A percentile compares a stretch with the other conserved stretches of the same genome.
Evolutionary conservation across 2,329 filamentous ascomycete species (phyloP).

Genomic region (Sporothrix pallida): DNA sequence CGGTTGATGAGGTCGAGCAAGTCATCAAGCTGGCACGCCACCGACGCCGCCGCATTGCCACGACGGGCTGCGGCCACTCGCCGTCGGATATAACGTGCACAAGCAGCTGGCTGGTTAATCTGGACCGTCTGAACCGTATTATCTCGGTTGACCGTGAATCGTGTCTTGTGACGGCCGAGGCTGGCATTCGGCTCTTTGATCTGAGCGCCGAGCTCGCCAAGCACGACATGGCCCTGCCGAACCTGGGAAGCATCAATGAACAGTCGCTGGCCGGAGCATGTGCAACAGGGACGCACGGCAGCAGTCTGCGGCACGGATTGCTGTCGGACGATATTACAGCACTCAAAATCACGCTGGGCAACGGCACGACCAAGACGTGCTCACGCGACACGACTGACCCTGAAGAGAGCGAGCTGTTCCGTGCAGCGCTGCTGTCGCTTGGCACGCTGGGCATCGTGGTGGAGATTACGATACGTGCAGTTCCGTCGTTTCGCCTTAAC

Average conservation of each 20-base stretch:
- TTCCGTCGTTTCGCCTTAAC: slow-evolving; percentile 79
- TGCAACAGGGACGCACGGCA: slow-evolving; percentile 91
- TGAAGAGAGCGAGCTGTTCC: slow-evolving; percentile 76
- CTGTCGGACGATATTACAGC: slow-evolving; percentile 78
- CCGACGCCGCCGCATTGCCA: slow-evolving; percentile 81
- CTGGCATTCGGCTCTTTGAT: slow-evolving; percentile 81
- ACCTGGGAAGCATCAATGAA: slow-evolving; percentile 91
- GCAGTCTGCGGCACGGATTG: slow-evolving; percentile 80
- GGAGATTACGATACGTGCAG: slow-evolving; percentile 83
- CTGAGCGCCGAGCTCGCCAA: slow-evolving; percentile 76
- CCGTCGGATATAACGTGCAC: slow-evolving; percentile 92
- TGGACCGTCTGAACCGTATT: slow-evolving; percentile 80
- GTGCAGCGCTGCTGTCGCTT: slow-evolving; percentile 83
- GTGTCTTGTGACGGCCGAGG: slow-evolving; percentile 76
- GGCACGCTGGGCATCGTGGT: slow-evolving; percentile 90
- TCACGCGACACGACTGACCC: slow-evolving; percentile 70
- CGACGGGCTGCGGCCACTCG: slow-evolving; percentile 90
- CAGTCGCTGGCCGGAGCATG: slow-evolving; percentile 94
- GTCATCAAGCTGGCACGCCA: slow-evolving; percentile 77
- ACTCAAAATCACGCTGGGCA: slow-evolving; percentile 80
- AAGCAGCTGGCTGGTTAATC: slow-evolving; percentile 91
- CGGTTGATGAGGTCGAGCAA: slow-evolving; percentile 81
- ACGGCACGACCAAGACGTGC: slow-evolving; percentile 68
- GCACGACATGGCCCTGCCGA: slow-evolving; percentile 82
- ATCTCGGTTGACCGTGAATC: slow-evolving; percentile 68